These are phyloP conservation scores for Aspergillus heteromorphus DNA, from an alignment of 495 filamentous ascomycete species.

Conservation along the genomic window DNA sequence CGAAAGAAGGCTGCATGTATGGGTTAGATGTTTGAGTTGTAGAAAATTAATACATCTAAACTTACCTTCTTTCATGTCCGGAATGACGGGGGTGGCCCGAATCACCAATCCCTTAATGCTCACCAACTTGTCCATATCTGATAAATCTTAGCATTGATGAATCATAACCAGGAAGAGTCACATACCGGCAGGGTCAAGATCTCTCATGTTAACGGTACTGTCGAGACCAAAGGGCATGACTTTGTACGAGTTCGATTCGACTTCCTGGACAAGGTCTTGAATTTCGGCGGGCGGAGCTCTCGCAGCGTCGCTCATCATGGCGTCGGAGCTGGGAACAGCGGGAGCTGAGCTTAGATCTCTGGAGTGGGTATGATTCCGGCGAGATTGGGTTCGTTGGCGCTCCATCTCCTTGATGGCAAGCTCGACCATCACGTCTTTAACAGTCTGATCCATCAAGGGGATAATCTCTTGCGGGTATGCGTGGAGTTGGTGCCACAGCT, in stretches of 20 bases:
- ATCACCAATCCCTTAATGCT: constrained; percentile 97
- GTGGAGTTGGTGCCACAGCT: constrained; percentile 92
- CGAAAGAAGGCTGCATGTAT: constrained; percentile 71
- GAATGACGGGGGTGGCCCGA: constrained; percentile 90
- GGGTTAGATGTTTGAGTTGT: not conserved
- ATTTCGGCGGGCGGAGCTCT: constrained; percentile 35
- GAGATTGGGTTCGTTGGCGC: constrained; percentile 54
- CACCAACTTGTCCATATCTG: constrained; percentile 93
- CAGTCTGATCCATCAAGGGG: constrained; percentile 87
- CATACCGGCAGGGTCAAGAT: constrained; percentile 79
- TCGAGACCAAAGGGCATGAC: constrained; percentile 90
- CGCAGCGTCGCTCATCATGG: constrained; percentile 44
- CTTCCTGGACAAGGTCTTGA: constrained; percentile 58
- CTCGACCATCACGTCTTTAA: constrained; percentile 92
- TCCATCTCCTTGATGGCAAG: constrained; percentile 78
- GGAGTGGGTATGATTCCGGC: constrained; percentile 38
- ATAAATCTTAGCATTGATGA: constrained; percentile 14
- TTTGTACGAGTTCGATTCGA: constrained; percentile 70
- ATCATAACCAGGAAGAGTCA: not conserved
- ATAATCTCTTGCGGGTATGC: constrained; percentile 94
- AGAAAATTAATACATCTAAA: not conserved
- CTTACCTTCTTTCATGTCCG: constrained; percentile 87
- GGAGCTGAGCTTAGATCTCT: constrained; percentile 64
- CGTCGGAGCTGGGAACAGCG: constrained; percentile 69
- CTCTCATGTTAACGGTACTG: constrained; percentile 81